These are phyloP conservation scores for Piromyces sp. DNA, from an alignment of 192 early-diverging fungal species.

Conservation along the genomic window DNA sequence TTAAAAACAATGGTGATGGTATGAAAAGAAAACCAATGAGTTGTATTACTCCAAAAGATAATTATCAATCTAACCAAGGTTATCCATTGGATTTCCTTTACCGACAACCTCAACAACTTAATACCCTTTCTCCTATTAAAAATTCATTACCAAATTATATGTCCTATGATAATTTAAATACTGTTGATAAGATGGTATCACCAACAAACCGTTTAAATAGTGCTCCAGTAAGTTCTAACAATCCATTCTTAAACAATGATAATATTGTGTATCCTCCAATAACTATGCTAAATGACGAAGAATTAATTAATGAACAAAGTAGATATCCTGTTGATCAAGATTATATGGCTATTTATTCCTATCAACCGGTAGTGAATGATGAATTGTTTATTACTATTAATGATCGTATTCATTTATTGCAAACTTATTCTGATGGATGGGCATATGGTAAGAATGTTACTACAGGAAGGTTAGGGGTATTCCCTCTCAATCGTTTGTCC, in stretches of 20 bases:
- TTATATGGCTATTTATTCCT: not conserved
- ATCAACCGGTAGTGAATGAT: not conserved
- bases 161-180: not conserved
- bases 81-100: not conserved
- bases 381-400: not conserved
- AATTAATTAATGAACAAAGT: not conserved
- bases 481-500: not conserved
- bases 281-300: not conserved
- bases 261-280: not conserved
- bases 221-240: not conserved
- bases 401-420: not conserved
- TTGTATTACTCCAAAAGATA: not conserved
- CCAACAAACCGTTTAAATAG: not conserved
- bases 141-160: not conserved
- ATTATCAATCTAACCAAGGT: not conserved
- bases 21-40: not conserved
- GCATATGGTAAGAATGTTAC: not conserved
- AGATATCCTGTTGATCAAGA: not conserved
- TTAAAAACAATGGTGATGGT: not conserved
- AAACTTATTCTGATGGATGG: not conserved
- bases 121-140: not conserved
- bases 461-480: not conserved
- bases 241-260: not conserved
- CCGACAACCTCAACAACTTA: not conserved
- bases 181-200: not conserved